Evolutionary conservation across 192 early-diverging fungal species (phyloP).

Genomic region (Phycomyces blakesleeanus): DNA sequence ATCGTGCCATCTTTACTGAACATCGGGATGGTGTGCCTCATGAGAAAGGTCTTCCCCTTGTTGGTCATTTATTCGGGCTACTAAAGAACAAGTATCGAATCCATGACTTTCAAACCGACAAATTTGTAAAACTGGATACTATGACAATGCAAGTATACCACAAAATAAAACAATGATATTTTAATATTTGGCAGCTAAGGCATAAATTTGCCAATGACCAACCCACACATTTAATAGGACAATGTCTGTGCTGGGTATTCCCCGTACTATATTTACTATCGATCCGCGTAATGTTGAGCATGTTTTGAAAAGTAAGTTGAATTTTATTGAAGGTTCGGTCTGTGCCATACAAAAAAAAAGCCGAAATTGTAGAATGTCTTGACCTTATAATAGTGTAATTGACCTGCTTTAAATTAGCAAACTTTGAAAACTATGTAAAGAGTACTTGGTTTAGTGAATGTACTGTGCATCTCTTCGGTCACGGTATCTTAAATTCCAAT

Average conservation of each 20-base stretch:
- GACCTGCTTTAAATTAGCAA: constrained; percentile 9
- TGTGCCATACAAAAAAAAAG: not conserved
- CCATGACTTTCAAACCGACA: constrained; percentile 6
- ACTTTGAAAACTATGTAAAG: constrained; percentile 39
- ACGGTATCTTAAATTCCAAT: constrained; percentile 71
- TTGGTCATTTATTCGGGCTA: constrained; percentile 16
- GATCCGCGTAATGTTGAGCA: constrained; percentile 35
- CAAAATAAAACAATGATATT: no score
- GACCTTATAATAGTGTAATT: not conserved
- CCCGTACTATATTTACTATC: constrained; percentile 17
- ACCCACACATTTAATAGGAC: no score
- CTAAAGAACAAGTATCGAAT: constrained; percentile 3
- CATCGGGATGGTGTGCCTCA: constrained; percentile 10
- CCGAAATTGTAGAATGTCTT: not conserved
- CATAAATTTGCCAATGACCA: no score
- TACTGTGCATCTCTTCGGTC: constrained; percentile 53
- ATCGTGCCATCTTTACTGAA: constrained; percentile 23
- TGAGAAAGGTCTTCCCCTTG: constrained; percentile 13
- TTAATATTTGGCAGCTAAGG: no score
- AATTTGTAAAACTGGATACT: constrained; percentile 18
- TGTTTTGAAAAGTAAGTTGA: constrained; percentile 34
- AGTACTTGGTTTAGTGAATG: constrained; percentile 38
- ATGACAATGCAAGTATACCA: constrained; percentile 9
- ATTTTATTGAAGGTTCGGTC: no score
- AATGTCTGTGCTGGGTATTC: constrained; percentile 18